phyloP scores from a whole-genome alignment of 345 rosid genomes.

The Acer saccharum region DNA sequence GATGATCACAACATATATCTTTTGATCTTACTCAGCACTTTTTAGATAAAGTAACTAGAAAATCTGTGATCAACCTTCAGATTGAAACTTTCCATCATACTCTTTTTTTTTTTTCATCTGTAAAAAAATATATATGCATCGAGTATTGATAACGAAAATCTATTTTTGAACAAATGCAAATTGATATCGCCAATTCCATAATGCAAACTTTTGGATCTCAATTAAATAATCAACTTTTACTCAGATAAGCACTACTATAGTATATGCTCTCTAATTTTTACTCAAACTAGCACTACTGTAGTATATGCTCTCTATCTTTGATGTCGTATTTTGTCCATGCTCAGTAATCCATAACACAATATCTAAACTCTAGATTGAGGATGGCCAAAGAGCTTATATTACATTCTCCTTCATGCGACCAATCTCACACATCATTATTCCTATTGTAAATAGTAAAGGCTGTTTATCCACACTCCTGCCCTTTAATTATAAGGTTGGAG shows the following conservation, averaged over 20 bases:
- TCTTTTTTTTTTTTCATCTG: neutral
- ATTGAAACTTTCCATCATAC: neutral
- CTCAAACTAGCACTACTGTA: neutral
- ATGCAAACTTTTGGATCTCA: neutral
- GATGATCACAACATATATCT: neutral
- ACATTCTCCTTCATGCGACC: neutral
- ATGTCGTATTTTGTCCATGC: too few relatives aligned
- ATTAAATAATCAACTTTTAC: neutral
- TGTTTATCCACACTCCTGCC: neutral
- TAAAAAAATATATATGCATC: neutral
- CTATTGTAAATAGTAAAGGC: neutral
- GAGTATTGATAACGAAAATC: neutral
- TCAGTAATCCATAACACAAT: neutral
- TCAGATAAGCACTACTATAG: neutral
- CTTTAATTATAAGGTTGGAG: neutral
- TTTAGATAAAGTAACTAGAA: neutral
- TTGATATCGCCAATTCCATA: neutral
- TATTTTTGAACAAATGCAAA: neutral
- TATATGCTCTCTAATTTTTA: neutral
- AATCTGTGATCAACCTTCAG: slow-evolving; percentile 1
- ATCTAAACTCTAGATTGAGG: neutral
- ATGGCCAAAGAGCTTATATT: neutral
- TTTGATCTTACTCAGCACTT: neutral
- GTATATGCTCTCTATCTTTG: neutral
- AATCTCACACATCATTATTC: neutral